phyloP scores from a whole-genome alignment of 768 basidiomycete species.

The Rhodotorula diobovata region DNA sequence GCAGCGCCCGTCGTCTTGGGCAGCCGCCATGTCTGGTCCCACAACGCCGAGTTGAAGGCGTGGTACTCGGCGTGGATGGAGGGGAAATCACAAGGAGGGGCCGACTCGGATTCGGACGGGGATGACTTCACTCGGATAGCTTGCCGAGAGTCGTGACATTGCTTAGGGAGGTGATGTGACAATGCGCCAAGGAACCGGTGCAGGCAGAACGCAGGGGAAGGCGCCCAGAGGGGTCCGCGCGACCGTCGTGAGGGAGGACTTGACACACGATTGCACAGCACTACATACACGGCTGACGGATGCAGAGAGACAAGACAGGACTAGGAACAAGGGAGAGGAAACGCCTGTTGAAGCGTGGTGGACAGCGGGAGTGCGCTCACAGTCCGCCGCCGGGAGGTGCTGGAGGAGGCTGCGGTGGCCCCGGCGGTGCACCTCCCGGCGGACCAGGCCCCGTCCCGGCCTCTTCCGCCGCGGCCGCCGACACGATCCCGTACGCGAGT shows the following conservation, averaged over 20 bases:
- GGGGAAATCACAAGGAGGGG: too few species aligned
- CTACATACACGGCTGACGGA: background rate
- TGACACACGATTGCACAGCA: background rate
- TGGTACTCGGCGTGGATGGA: too few species aligned
- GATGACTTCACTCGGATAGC: too few species aligned
- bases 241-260: background rate
- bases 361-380: background rate
- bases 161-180: too few species aligned
- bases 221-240: too few species aligned
- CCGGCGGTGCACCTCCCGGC: background rate
- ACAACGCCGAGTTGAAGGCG: too few species aligned
- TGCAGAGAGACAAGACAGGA: background rate
- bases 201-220: too few species aligned
- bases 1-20: too few species aligned
- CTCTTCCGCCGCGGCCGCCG: conserved; percentile 32
- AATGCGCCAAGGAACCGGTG: too few species aligned
- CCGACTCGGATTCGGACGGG: too few species aligned
- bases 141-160: too few species aligned
- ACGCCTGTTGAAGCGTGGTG: background rate
- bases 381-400: background rate
- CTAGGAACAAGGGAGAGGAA: background rate
- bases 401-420: background rate
- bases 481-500: conserved; percentile 28
- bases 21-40: too few species aligned
- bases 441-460: background rate